A percentile compares a stretch with the other conserved stretches of the same genome.
Conservation (phyloP, 202 grass and related monocot genomes). For the Thinopyrum obtusiflorum region DNA sequence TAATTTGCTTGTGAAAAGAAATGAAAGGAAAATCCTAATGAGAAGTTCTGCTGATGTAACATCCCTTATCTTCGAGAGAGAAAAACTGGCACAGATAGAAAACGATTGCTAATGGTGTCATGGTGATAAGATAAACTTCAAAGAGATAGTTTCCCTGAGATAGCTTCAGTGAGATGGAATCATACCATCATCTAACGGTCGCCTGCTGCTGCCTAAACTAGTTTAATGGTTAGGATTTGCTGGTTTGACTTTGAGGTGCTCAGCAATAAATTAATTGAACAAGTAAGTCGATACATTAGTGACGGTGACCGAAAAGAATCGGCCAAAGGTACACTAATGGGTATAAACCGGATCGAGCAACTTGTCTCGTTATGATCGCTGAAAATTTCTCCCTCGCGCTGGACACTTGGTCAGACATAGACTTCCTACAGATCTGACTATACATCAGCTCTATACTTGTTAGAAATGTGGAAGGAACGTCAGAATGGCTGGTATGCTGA, state of each 20-base stretch:
- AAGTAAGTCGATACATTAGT: background rate
- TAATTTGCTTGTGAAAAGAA: background rate
- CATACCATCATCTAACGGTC: background rate
- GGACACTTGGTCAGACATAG: background rate
- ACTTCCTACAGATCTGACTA: too few relatives aligned
- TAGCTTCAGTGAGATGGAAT: too few relatives aligned
- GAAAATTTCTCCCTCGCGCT: background rate
- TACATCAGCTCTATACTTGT: too few relatives aligned
- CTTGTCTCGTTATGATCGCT: constrained; percentile 2
- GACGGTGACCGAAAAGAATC: constrained; percentile 26
- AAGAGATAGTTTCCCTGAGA: background rate
- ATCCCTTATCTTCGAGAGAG: background rate
- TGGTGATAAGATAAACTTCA: constrained; percentile 22
- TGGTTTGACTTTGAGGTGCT: constrained; percentile 31
- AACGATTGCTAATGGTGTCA: background rate
- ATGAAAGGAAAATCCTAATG: background rate
- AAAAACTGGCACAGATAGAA: background rate
- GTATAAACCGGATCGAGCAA: background rate
- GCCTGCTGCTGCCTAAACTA: background rate
- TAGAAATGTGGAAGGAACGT: too few relatives aligned
- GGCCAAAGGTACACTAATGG: background rate
- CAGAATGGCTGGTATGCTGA: too few relatives aligned
- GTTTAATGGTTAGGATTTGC: constrained; percentile 17
- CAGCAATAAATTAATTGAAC: background rate
- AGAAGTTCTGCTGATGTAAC: background rate